Evolutionary conservation across 2,329 filamentous ascomycete species (phyloP).

Genomic region (Trichocomaceae sp.): DNA sequence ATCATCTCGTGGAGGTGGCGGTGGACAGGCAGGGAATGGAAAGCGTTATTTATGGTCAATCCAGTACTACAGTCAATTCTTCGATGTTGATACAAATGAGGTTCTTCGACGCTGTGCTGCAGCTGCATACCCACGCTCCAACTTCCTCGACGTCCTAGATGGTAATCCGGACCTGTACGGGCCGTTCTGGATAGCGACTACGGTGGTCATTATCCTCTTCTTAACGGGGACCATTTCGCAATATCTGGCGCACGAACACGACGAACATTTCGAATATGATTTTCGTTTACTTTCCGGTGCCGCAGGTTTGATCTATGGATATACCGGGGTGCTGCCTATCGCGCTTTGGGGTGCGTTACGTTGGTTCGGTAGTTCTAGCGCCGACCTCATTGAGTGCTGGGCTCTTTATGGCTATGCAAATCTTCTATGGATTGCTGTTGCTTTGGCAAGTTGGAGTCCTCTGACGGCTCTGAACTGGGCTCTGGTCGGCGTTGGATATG

Average conservation of each 20-base stretch:
- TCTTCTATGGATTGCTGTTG: conserved; percentile 93
- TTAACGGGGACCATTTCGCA: conserved; percentile 90
- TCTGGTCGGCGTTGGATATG: conserved; percentile 83
- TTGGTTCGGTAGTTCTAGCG: conserved; percentile 92
- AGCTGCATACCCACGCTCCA: conserved; percentile 81
- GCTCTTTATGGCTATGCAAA: conserved; percentile 95
- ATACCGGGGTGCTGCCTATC: conserved; percentile 80
- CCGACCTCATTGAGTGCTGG: conserved; percentile 91
- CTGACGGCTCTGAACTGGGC: conserved; percentile 84
- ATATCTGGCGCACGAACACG: conserved; percentile 65
- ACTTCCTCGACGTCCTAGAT: conserved; percentile 95
- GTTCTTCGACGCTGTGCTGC: conserved; percentile 82
- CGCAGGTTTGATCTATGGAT: conserved; percentile 89
- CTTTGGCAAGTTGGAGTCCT: conserved; percentile 82
- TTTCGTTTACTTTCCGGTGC: conserved; percentile 83
- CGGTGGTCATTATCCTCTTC: conserved; percentile 91
- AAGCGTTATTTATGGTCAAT: conserved; percentile 92
- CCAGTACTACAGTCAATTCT: conserved; percentile 94
- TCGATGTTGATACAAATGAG: conserved; percentile 91
- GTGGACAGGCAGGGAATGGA: conserved; percentile 29
- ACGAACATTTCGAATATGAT: conserved; percentile 77
- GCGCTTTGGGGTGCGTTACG: conserved; percentile 79
- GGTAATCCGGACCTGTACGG: conserved; percentile 96
- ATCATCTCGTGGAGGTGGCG: conserved; percentile 31
- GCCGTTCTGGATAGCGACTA: conserved; percentile 97